Conservation (phyloP, 2,329 filamentous ascomycete species). For the Didymella arachidicola region DNA sequence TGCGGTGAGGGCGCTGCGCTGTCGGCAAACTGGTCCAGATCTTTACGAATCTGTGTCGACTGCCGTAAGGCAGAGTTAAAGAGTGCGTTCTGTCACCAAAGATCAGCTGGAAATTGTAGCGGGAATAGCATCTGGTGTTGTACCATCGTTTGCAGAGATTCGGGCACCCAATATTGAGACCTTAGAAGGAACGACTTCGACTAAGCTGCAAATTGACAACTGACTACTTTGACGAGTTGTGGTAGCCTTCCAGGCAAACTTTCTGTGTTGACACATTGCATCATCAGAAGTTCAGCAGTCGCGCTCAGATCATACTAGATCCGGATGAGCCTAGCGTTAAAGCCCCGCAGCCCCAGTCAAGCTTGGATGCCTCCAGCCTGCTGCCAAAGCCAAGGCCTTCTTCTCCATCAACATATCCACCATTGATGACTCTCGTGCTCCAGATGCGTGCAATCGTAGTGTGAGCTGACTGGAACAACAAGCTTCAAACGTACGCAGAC, state of each 20-base stretch:
- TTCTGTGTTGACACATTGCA: conserved; percentile 45
- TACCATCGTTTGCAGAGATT: conserved; percentile 2
- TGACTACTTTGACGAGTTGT: conserved; percentile 6
- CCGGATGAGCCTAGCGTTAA: not conserved
- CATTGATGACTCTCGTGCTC: too few relatives aligned
- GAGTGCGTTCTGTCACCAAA: conserved; percentile 70
- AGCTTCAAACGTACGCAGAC: too few relatives aligned
- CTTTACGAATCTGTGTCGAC: conserved; percentile 78
- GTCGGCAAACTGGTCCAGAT: conserved; percentile 74
- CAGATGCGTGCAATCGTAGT: too few relatives aligned
- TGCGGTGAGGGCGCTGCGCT: conserved; percentile 66
- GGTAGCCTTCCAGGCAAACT: conserved; percentile 30
- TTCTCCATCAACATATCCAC: too few relatives aligned
- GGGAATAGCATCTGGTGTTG: too few relatives aligned
- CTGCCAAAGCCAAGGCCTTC: too few relatives aligned
- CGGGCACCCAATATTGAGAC: too few relatives aligned
- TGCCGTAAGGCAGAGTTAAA: conserved; percentile 89
- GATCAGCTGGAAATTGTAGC: conserved; percentile 17
- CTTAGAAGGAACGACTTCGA: too few relatives aligned
- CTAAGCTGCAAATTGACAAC: not conserved
- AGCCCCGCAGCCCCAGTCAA: not conserved
- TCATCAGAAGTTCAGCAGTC: conserved; percentile 28
- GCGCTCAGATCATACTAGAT: not conserved
- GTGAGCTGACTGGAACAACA: too few relatives aligned
- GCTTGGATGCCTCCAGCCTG: too few relatives aligned